Conservation (phyloP, 2,329 filamentous ascomycete genomes). For the Alternaria sp. region DNA sequence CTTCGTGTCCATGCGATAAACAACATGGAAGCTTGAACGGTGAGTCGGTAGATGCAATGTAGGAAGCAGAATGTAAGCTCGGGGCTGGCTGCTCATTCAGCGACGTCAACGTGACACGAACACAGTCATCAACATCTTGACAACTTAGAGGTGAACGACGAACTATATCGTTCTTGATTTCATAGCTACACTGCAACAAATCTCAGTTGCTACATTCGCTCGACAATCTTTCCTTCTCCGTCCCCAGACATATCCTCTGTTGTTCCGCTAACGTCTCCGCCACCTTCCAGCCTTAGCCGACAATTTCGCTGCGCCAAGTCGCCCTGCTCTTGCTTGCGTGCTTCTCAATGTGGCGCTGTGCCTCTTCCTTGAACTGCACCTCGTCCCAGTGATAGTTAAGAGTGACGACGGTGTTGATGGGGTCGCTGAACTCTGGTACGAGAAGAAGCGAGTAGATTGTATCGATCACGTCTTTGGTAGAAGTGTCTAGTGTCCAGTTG, state of each 20-base stretch:
- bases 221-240: not conserved
- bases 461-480: slow-evolving; percentile 40
- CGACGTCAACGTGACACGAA: not conserved
- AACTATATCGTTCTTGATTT: not conserved
- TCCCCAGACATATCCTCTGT: not conserved
- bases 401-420: slow-evolving; percentile 40
- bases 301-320: slow-evolving; percentile 30
- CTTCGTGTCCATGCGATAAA: not conserved
- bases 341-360: slow-evolving; percentile 32
- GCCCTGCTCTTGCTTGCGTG: slow-evolving; percentile 37
- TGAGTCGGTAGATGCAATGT: not conserved
- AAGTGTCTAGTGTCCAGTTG: slow-evolving; percentile 47
- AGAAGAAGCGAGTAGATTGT: slow-evolving; percentile 45
- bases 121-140: no score
- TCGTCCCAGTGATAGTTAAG: slow-evolving; percentile 43
- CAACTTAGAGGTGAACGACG: no score
- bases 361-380: slow-evolving; percentile 40
- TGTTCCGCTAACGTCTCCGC: not conserved
- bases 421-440: slow-evolving; percentile 36
- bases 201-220: not conserved
- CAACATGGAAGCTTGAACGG: not conserved
- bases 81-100: not conserved
- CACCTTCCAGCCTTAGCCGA: not conserved
- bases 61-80: not conserved
- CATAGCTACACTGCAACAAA: not conserved